Conservation (phyloP, 75 land plant species). For the Sequoiadendron giganteum region DNA sequence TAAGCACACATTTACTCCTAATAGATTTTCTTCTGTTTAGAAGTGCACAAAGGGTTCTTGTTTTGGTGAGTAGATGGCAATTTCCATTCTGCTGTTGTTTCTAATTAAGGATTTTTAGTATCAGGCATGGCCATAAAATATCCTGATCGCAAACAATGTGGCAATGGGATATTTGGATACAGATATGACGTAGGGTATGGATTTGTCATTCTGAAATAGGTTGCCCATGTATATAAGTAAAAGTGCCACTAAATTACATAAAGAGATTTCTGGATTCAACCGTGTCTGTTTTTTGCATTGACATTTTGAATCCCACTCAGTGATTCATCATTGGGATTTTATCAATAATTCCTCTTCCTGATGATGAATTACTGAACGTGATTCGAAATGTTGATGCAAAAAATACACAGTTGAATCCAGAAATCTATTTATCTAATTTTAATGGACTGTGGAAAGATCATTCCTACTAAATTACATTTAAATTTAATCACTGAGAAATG, state of each 20-base stretch:
- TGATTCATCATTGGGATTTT: no score
- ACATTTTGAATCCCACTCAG: no score
- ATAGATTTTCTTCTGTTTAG: not conserved
- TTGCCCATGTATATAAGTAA: not conserved
- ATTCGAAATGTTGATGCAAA: no score
- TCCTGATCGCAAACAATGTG: not conserved
- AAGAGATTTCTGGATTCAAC: no score
- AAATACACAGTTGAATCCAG: no score
- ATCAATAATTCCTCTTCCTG: no score
- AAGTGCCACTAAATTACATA: no score
- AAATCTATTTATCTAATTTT: no score
- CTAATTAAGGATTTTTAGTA: not conserved
- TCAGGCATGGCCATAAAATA: not conserved
- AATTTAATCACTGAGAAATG: not conserved
- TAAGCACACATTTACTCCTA: not conserved
- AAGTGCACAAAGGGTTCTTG: not conserved
- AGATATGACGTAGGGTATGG: not conserved
- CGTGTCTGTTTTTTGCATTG: no score
- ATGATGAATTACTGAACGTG: no score
- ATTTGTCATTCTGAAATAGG: not conserved
- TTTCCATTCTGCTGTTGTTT: not conserved
- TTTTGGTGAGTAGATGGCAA: not conserved
- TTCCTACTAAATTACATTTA: no score
- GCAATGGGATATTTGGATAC: not conserved
- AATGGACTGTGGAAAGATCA: no score